Evolutionary conservation across 2,329 filamentous ascomycete species (phyloP), one percentile per base, ranked within the genome.

Genomic region (Colletotrichum sp.): DNA sequence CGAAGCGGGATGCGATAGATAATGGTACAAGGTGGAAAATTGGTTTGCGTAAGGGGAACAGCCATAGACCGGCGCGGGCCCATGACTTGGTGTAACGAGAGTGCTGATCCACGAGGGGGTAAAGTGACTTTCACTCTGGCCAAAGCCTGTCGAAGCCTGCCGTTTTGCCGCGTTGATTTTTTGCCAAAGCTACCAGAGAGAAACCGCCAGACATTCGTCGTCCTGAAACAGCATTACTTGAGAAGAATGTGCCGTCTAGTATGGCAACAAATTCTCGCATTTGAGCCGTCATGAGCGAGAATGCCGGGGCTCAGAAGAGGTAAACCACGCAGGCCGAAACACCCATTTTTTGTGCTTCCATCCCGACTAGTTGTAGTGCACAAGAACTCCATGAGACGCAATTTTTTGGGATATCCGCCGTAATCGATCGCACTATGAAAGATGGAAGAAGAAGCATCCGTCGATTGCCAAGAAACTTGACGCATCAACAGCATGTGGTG

Each of bases 1-100:
- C 71, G 63, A 75, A 72, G 66, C 76, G 76, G 69, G 76, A 74
- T 67, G 76, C 57, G 77, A 77, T 57, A 74, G 55, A 77, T 78
- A 78, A 73, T 78, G 77, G 76, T 78, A 78, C 77, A 78, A 76
- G 77, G 68, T 77, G 71, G 65, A 72, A 72, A 65, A 75, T 55
- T 59, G 59, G 52, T 69, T 74, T 76, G 76, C 74, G 76, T 76
- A 59, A 62, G 67, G 44, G 63, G 69, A 72, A 69, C 68, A 68
- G 67, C 63, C 71, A 62, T 75, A 62, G 65, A 72, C 67, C 65
- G 68, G 39, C 69, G 70, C 66, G 62, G 67, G 66, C 63, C 74
- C 65, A 74, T 71, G 34, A 65, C 34, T 34, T 73, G 76, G 70
- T 69, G 74, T 77, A 77, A 76, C 69, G 76, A 76, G 64, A 71